These are phyloP conservation scores for Allantophomopsis lycopodina DNA, from an alignment of 2,329 filamentous ascomycete genomes.

Conservation along the genomic window DNA sequence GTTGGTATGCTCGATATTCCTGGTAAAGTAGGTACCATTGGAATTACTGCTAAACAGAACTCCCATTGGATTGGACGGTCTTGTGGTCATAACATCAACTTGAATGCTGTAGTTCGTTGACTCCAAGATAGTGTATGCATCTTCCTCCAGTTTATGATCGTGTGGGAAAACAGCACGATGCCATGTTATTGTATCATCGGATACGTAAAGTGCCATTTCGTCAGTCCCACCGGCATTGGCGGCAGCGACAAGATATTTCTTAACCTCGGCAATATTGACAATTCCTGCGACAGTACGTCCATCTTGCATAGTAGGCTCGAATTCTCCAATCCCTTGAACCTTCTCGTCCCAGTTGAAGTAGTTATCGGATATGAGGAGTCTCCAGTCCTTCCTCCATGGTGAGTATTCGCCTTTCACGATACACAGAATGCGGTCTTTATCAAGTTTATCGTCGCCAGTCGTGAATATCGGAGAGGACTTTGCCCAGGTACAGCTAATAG, in stretches of 20 bases:
- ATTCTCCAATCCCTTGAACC: constrained; percentile 37
- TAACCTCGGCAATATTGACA: constrained; percentile 69
- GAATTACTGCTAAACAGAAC: constrained; percentile 92
- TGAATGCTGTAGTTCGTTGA: constrained; percentile 98
- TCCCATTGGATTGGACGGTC: constrained; percentile 59
- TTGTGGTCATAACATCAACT: constrained; percentile 73
- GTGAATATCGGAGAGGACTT: constrained; percentile 63
- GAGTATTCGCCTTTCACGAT: constrained; percentile 64
- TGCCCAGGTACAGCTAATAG: constrained; percentile 77
- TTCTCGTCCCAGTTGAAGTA: constrained; percentile 52
- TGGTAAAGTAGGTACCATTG: constrained; percentile 90
- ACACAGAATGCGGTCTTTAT: constrained; percentile 65
- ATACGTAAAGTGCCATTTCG: constrained; percentile 86
- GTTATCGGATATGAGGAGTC: constrained; percentile 68
- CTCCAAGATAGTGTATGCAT: constrained; percentile 87
- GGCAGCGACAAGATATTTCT: constrained; percentile 76
- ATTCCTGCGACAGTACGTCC: constrained; percentile 66
- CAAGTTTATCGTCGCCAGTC: constrained; percentile 48
- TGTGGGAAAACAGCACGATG: constrained; percentile 81
- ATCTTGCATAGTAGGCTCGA: constrained; percentile 65
- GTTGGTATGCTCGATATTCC: constrained; percentile 87
- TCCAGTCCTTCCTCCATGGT: constrained; percentile 58
- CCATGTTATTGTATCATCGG: constrained; percentile 73
- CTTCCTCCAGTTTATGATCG: constrained; percentile 66
- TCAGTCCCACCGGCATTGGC: constrained; percentile 66